Evolutionary conservation across 768 basidiomycete genomes (phyloP).

Genomic region (Pulveroboletus sp.): DNA sequence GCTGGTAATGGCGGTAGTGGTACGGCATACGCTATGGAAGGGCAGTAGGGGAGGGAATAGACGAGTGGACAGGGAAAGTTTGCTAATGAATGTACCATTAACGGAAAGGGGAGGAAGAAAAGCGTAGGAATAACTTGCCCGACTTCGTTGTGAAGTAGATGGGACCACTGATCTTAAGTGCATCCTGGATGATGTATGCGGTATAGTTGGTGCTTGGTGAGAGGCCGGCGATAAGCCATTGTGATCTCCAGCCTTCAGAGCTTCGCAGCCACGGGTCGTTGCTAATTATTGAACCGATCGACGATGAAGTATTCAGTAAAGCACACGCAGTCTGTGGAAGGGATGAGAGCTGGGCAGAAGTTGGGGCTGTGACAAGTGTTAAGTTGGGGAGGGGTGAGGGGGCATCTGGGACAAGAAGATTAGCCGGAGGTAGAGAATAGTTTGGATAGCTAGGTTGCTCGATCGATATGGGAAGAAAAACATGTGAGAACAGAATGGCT

Average conservation of each 20-base stretch:
- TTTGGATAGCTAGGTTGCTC: slow-evolving; percentile 59
- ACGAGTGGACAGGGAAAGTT: slow-evolving; percentile 67
- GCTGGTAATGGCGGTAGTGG: slow-evolving; percentile 54
- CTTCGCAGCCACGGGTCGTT: slow-evolving; percentile 56
- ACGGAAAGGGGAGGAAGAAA: background rate
- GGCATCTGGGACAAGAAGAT: slow-evolving; percentile 39
- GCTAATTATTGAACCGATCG: slow-evolving; percentile 38
- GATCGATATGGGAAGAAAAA: slow-evolving; percentile 34
- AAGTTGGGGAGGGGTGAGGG: slow-evolving; percentile 45
- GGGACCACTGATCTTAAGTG: slow-evolving; percentile 57
- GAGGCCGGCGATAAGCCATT: slow-evolving; percentile 63
- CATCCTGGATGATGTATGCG: slow-evolving; percentile 56
- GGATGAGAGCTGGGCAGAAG: slow-evolving; percentile 37
- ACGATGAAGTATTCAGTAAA: slow-evolving; percentile 35
- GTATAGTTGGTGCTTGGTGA: slow-evolving; percentile 73
- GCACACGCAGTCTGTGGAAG: slow-evolving; percentile 58
- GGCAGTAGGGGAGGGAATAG: slow-evolving; percentile 71
- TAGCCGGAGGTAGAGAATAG: slow-evolving; percentile 64
- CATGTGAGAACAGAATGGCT: slow-evolving; percentile 66
- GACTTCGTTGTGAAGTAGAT: slow-evolving; percentile 75
- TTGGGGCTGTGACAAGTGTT: slow-evolving; percentile 52
- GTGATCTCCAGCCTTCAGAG: slow-evolving; percentile 55
- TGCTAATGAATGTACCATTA: slow-evolving; percentile 27
- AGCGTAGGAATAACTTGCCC: slow-evolving; percentile 34
- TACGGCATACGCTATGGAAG: slow-evolving; percentile 60